phyloP scores from a whole-genome alignment of 2,329 filamentous ascomycete species.

The Pseudogymnoascus sp. region DNA sequence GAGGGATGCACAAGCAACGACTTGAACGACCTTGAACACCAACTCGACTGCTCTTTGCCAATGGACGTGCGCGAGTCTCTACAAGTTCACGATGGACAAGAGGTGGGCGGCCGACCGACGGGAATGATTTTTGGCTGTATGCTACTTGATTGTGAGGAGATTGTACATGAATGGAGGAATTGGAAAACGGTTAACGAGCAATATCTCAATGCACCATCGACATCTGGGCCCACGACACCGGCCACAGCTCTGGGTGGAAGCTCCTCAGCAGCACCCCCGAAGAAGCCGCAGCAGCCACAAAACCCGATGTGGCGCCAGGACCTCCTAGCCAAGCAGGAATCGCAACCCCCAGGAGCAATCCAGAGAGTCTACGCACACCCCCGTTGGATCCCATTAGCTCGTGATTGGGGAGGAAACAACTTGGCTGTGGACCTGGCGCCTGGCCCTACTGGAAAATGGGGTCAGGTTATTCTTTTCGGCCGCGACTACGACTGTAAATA shows the following conservation, averaged over 20 bases:
- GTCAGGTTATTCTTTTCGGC: constrained; percentile 92
- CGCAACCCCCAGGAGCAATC: constrained; percentile 74
- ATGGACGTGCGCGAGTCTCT: constrained; percentile 90
- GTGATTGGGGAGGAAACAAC: constrained; percentile 98
- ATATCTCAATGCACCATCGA: constrained; percentile 51
- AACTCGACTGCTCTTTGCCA: constrained; percentile 87
- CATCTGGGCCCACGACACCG: constrained; percentile 52
- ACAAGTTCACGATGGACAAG: constrained; percentile 90
- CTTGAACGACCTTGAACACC: constrained; percentile 91
- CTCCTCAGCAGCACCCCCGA: constrained; percentile 60
- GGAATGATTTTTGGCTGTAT: constrained; percentile 91
- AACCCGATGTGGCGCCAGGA: constrained; percentile 73
- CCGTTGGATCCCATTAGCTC: constrained; percentile 89
- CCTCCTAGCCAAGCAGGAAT: constrained; percentile 75
- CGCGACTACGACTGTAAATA: constrained; percentile 99
- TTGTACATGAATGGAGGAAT: constrained; percentile 94
- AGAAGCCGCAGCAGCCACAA: constrained; percentile 43
- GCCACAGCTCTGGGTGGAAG: constrained; percentile 63
- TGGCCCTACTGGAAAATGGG: constrained; percentile 84
- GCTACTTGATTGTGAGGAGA: constrained; percentile 96
- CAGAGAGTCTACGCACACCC: constrained; percentile 91
- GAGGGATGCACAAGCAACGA: constrained; percentile 91
- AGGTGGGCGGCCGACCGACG: constrained; percentile 81
- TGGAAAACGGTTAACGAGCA: constrained; percentile 92
- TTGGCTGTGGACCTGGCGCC: constrained; percentile 87